A percentile compares a stretch with the other conserved stretches of the same genome.
phyloP scores from a whole-genome alignment of 2,329 filamentous ascomycete species.

The Pseudogymnoascus verrucosus region DNA sequence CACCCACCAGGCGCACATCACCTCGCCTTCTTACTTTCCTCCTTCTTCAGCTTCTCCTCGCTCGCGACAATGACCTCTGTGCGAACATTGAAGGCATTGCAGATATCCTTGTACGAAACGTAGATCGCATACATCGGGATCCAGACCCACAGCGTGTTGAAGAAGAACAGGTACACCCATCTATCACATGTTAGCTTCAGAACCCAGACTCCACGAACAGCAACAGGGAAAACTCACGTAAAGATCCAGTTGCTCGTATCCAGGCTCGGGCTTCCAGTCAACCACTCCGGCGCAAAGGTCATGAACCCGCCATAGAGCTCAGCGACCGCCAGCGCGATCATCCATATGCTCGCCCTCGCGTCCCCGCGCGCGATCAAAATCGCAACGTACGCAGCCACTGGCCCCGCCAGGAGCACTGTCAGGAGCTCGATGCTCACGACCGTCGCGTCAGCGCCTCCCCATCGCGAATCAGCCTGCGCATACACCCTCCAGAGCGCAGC shows the following conservation, averaged over 20 bases:
- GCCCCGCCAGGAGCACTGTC: conserved; percentile 55
- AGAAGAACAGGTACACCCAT: conserved; percentile 61
- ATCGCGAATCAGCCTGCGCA: conserved; percentile 53
- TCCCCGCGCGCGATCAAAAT: conserved; percentile 50
- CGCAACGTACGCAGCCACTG: conserved; percentile 51
- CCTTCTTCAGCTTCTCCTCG: conserved; percentile 29
- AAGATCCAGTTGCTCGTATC: conserved; percentile 62
- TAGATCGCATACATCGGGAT: conserved; percentile 53
- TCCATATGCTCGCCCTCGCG: conserved; percentile 49
- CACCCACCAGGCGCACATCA: conserved; percentile 1
- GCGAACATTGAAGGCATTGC: conserved; percentile 42
- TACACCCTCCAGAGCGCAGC: conserved; percentile 63
- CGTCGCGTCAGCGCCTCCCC: conserved; percentile 54
- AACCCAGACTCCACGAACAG: neutral
- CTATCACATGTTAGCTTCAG: neutral
- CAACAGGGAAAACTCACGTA: conserved; percentile 23
- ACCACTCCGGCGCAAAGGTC: conserved; percentile 65
- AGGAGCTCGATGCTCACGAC: conserved; percentile 58
- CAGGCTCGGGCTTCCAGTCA: conserved; percentile 53
- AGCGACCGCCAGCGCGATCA: conserved; percentile 56
- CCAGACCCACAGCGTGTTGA: conserved; percentile 61
- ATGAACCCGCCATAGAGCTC: conserved; percentile 64
- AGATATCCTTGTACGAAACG: conserved; percentile 47
- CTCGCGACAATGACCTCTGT: conserved; percentile 20
- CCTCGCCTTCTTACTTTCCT: conserved; percentile 19